These are phyloP conservation scores for Arachis stenosperma DNA, from an alignment of 306 rosid species.

Conservation along the genomic window DNA sequence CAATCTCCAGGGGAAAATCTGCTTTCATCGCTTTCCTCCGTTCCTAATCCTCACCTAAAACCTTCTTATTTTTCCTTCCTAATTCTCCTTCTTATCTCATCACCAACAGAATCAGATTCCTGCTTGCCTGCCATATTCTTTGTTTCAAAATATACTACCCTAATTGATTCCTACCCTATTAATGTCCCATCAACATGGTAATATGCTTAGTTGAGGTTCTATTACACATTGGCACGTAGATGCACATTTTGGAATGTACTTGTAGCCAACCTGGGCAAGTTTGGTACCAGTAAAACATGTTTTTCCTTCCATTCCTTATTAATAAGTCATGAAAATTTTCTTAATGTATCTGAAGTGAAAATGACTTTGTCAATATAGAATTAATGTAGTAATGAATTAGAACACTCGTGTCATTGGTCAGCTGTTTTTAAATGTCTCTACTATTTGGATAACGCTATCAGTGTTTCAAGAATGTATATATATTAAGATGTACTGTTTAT, in stretches of 20 bases:
- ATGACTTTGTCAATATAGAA: too few species aligned
- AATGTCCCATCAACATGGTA: conserved; percentile 4
- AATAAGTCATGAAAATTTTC: too few species aligned
- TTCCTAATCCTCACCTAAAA: neutral
- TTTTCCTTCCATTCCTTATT: too few species aligned
- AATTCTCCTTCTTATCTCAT: neutral
- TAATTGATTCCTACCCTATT: neutral
- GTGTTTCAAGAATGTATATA: conserved; percentile 38
- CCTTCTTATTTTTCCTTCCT: neutral
- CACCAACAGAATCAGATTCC: conserved; percentile 1
- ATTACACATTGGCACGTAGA: conserved; percentile 19
- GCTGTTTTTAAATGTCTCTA: conserved; percentile 7
- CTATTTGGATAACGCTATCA: conserved; percentile 8
- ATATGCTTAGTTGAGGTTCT: conserved; percentile 3
- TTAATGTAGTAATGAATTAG: neutral
- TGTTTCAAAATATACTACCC: neutral
- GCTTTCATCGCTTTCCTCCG: neutral
- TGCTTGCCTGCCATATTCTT: neutral
- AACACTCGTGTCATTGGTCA: neutral
- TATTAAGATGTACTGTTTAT: conserved; percentile 35
- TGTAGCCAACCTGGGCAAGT: conserved; percentile 5
- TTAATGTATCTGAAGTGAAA: too few species aligned
- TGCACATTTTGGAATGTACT: conserved; percentile 18
- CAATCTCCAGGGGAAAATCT: neutral
- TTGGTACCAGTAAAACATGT: neutral